A percentile compares a stretch with the other conserved stretches of the same genome.
These are phyloP conservation scores for Neurospora sp. DNA, from an alignment of 495 filamentous ascomycete genomes.

Conservation along the genomic window DNA sequence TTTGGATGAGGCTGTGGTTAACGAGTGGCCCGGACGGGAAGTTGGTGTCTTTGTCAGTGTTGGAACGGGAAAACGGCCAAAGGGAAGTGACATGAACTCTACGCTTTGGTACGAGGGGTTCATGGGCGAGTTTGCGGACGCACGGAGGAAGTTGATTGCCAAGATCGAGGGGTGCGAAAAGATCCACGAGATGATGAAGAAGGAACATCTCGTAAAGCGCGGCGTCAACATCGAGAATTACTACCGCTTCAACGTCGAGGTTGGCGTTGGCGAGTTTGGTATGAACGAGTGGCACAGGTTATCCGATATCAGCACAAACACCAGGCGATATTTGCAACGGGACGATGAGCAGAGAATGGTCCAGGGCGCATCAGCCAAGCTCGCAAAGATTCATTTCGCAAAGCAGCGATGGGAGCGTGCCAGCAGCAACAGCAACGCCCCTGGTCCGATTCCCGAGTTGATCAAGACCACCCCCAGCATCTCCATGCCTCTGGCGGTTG, in stretches of 20 bases:
- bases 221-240: slow-evolving; percentile 85
- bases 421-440: background rate
- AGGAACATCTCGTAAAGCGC: slow-evolving; percentile 62
- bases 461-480: slow-evolving; percentile 25
- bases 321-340: slow-evolving; percentile 69
- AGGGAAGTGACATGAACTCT: slow-evolving; percentile 54
- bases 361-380: slow-evolving; percentile 63
- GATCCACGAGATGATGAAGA: slow-evolving; percentile 75
- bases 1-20: slow-evolving; percentile 80
- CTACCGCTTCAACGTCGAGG: slow-evolving; percentile 93
- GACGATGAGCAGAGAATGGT: slow-evolving; percentile 66
- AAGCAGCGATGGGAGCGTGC: slow-evolving; percentile 33
- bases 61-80: slow-evolving; percentile 81
- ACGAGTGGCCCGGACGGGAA: slow-evolving; percentile 91
- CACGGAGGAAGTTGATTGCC: slow-evolving; percentile 65
- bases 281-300: slow-evolving; percentile 98
- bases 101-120: slow-evolving; percentile 91
- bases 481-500: slow-evolving; percentile 31
- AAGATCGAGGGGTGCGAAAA: slow-evolving; percentile 95
- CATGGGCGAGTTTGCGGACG: slow-evolving; percentile 85
- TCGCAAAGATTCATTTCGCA: slow-evolving; percentile 73
- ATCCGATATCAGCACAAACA: slow-evolving; percentile 86
- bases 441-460: slow-evolving; percentile 18
- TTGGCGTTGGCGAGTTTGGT: slow-evolving; percentile 93
- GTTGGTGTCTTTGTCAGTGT: slow-evolving; percentile 84